Conservation (phyloP, 495 filamentous ascomycete species). For the Aspergillus leporis region DNA sequence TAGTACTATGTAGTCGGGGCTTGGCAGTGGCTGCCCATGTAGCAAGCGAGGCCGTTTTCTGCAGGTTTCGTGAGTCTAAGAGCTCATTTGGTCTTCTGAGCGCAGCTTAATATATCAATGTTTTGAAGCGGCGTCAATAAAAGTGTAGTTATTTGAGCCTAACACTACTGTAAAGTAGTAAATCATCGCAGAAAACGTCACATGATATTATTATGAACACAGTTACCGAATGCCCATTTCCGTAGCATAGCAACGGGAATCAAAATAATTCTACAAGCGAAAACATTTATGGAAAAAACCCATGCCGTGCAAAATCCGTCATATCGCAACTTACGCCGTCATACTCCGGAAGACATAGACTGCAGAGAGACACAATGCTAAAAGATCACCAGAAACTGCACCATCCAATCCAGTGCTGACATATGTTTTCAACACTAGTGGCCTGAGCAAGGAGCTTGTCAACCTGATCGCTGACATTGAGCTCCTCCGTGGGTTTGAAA, state of each 20-base stretch:
- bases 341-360: constrained; percentile 17
- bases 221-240: constrained; percentile 3
- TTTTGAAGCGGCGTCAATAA: too few relatives aligned
- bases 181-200: not conserved
- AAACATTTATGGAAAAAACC: not conserved
- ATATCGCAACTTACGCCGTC: constrained; percentile 21
- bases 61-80: too few relatives aligned
- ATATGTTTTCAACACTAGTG: constrained; percentile 94
- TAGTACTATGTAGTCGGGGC: not conserved
- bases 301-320: constrained; percentile 19
- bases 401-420: constrained; percentile 98
- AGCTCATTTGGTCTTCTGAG: not conserved
- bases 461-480: constrained; percentile 85
- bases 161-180: not conserved
- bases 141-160: too few relatives aligned
- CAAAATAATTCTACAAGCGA: constrained; percentile 17
- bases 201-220: constrained; percentile 11
- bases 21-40: not conserved
- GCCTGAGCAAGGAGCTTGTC: constrained; percentile 92
- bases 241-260: constrained; percentile 6
- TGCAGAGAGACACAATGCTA: constrained; percentile 15
- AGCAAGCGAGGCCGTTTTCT: too few relatives aligned
- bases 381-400: constrained; percentile 80
- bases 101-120: not conserved
- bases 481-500: constrained; percentile 68